A percentile compares a stretch with the other conserved stretches of the same genome.
These are phyloP conservation scores for Chrysosporium keratinophilum DNA, from an alignment of 2,329 filamentous ascomycete species.

Conservation along the genomic window DNA sequence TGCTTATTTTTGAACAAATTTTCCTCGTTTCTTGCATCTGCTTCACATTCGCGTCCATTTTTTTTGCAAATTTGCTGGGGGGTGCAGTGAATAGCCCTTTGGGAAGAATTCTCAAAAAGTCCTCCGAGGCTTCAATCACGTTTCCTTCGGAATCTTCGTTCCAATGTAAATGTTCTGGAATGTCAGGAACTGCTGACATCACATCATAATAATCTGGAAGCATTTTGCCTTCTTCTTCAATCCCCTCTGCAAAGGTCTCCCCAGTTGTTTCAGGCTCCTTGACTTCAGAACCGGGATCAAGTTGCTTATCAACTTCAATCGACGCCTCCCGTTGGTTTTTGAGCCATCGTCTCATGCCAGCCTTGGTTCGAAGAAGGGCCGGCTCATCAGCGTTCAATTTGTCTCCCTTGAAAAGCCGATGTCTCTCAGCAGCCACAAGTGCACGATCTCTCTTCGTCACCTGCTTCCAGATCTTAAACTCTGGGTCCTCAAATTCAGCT, in stretches of 20 bases:
- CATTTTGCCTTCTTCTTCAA: slow-evolving; percentile 73
- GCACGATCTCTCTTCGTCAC: slow-evolving; percentile 95
- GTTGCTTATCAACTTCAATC: slow-evolving; percentile 39
- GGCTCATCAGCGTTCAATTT: slow-evolving; percentile 79
- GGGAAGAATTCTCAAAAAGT: slow-evolving; percentile 69
- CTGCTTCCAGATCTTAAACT: slow-evolving; percentile 98
- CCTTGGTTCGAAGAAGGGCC: slow-evolving; percentile 71
- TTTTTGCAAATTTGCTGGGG: slow-evolving; percentile 61
- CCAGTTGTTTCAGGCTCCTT: slow-evolving; percentile 42
- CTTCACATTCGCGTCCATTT: slow-evolving; percentile 79
- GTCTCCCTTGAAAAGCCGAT: slow-evolving; percentile 74
- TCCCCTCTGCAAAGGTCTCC: slow-evolving; percentile 87
- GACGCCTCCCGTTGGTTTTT: slow-evolving; percentile 62
- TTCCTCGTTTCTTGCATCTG: slow-evolving; percentile 97
- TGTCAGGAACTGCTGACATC: slow-evolving; percentile 73
- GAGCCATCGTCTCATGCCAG: slow-evolving; percentile 80
- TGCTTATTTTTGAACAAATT: slow-evolving; percentile 87
- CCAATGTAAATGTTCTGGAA: slow-evolving; percentile 71
- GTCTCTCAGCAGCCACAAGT: slow-evolving; percentile 70
- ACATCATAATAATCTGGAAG: slow-evolving; percentile 93
- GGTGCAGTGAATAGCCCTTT: slow-evolving; percentile 65
- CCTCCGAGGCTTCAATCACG: slow-evolving; percentile 76
- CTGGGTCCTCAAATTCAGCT: slow-evolving; percentile 71
- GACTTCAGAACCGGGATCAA: slow-evolving; percentile 37
- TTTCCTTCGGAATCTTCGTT: slow-evolving; percentile 80